A percentile compares a stretch with the other conserved stretches of the same genome.
Conservation (phyloP, 2,329 filamentous ascomycete genomes). For the Sporothrix luriei region DNA sequence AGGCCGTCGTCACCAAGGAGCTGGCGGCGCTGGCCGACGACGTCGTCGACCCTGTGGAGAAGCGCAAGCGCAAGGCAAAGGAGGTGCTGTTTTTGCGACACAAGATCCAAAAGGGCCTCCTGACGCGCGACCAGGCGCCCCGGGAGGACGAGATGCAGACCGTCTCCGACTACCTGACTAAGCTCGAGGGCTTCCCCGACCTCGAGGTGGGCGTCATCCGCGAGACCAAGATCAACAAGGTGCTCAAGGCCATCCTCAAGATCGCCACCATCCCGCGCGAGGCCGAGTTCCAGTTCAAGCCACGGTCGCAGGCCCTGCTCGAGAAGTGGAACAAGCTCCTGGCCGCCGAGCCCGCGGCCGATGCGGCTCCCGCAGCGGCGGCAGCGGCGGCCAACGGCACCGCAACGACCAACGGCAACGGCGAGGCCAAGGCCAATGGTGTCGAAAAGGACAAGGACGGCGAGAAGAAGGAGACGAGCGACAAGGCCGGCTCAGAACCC, state of each 20-base stretch:
- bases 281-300: conserved; percentile 85
- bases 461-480: conserved; percentile 41
- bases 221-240: conserved; percentile 96
- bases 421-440: conserved; percentile 45
- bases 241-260: conserved; percentile 91
- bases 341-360: conserved; percentile 52
- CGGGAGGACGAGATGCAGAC: conserved; percentile 79
- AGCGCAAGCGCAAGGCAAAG: conserved; percentile 63
- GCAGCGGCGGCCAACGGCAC: conserved; percentile 40
- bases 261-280: conserved; percentile 83
- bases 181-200: conserved; percentile 77
- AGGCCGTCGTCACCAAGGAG: conserved; percentile 44
- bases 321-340: conserved; percentile 86
- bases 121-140: conserved; percentile 81
- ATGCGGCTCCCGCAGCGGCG: conserved; percentile 40
- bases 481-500: conserved; percentile 41
- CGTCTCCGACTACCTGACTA: conserved; percentile 76
- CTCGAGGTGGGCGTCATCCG: conserved; percentile 89
- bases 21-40: conserved; percentile 56
- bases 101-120: conserved; percentile 90
- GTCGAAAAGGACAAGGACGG: conserved; percentile 45
- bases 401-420: conserved; percentile 46
- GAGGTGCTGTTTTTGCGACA: conserved; percentile 92
- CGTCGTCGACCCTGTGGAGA: conserved; percentile 60
- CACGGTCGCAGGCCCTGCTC: conserved; percentile 76